Evolutionary conservation across 2,329 filamentous ascomycete genomes (phyloP), one percentile per base, ranked within the genome.

Genomic region (Alternaria triticina): DNA sequence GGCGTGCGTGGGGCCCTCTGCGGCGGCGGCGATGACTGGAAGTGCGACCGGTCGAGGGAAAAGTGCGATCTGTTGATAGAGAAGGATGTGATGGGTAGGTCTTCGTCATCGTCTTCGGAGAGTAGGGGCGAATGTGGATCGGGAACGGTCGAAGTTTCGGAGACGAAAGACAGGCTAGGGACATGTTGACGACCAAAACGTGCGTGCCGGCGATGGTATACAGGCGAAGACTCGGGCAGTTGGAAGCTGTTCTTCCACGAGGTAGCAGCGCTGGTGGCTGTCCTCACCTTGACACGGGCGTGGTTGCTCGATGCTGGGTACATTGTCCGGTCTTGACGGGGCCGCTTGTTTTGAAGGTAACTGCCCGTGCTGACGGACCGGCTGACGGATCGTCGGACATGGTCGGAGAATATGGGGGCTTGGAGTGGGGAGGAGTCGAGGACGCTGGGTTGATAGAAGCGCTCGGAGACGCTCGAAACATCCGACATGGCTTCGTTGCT

Each of bases 401-500:
- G 91, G 76, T 96, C 94, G 30, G 93, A 96, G 79, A 96, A 96
- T 71, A 96, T 86, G 57, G 93, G 88, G 15, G 89, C 90, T 75
- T 93, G 94, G 75, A 96, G 86, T 55, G 93, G 93, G 54, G 94
- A 96, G 73, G 93, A 96, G 84, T 92, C 93, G 73, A 96, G 87
- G 36, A 87, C 83, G 72, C 86, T 86, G 52, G 86, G 84, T 28
- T 89, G 88, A 76, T 91, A 92, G 62, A 89, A 89, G 65, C 92
- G 86, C 71, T 94, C 93, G 61, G 93, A 96, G 67, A 91, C 87
- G 77, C 89, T 93, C 3, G 93, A 97, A 25, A 93, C 94, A 82
- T 97, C 93, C 69, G 93, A 97, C 65, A 93, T 85, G 67, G 91
- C 88, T 74, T 96, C 93, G 75, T 89, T 90, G 73, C 85, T 84